A percentile compares a stretch with the other conserved stretches of the same genome.
phyloP scores from a whole-genome alignment of 768 basidiomycete species.

The Serendipita sp. region DNA sequence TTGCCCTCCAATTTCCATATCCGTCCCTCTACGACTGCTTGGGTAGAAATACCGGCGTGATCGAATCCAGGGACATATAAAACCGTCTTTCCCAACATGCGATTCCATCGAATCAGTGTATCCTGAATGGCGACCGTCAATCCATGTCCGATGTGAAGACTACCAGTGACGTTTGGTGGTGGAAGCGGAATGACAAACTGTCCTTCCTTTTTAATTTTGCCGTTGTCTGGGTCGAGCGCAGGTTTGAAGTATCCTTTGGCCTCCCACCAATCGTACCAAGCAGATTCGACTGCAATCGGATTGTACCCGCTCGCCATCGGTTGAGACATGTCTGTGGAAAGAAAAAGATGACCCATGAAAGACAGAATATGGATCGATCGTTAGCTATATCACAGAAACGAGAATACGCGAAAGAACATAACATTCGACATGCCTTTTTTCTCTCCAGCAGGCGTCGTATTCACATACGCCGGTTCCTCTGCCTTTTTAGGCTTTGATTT shows the following conservation, averaged over 20 bases:
- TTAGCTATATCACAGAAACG: not conserved
- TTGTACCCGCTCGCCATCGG: conserved; percentile 92
- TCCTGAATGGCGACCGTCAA: conserved; percentile 88
- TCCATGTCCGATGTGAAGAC: conserved; percentile 88
- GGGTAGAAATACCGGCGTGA: conserved; percentile 96
- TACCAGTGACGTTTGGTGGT: conserved; percentile 94
- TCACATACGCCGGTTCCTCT: conserved; percentile 63
- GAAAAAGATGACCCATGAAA: not conserved
- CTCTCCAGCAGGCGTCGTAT: conserved; percentile 74
- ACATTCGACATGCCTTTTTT: conserved; percentile 58
- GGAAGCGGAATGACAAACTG: conserved; percentile 77
- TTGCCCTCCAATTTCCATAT: conserved; percentile 67
- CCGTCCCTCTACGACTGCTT: conserved; percentile 91
- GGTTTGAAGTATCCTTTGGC: conserved; percentile 83
- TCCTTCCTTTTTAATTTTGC: conserved; percentile 43
- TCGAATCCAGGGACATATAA: conserved; percentile 91
- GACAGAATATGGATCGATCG: not conserved
- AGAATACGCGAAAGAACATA: no score
- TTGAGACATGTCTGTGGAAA: conserved; percentile 50
- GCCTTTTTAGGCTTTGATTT: conserved; percentile 64
- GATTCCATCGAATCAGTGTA: conserved; percentile 80
- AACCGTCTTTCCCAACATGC: conserved; percentile 86
- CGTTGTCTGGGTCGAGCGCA: conserved; percentile 33
- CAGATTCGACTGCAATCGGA: conserved; percentile 82
- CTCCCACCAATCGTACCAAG: conserved; percentile 99